These are phyloP conservation scores for Stephania japonica DNA, from an alignment of 164 flowering plant genomes.

Conservation along the genomic window DNA sequence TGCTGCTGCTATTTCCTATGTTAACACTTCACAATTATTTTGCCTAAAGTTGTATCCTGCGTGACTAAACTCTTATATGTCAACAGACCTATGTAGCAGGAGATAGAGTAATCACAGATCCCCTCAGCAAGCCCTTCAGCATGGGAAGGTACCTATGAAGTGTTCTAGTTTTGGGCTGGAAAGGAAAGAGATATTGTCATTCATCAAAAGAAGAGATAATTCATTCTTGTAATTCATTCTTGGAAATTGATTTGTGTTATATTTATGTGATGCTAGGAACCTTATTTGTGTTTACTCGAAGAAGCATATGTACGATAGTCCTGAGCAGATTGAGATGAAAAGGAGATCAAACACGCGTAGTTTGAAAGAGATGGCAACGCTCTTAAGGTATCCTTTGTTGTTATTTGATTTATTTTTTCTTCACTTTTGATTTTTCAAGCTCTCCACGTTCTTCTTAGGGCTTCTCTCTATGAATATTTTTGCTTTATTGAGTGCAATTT, in stretches of 20 bases:
- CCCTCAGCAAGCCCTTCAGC: conserved; percentile 97
- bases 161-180: not conserved
- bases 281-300: conserved; percentile 92
- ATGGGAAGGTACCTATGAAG: conserved; percentile 74
- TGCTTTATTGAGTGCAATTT: no score
- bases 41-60: conserved; percentile 6
- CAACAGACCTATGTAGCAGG: conserved; percentile 91
- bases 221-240: no score
- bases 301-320: conserved; percentile 87
- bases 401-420: no score
- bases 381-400: conserved; percentile 52
- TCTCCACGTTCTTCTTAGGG: no score
- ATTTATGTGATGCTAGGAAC: conserved; percentile 48
- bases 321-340: conserved; percentile 81
- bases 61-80: conserved; percentile 15
- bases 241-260: not conserved
- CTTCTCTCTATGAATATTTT: no score
- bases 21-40: conserved; percentile 4
- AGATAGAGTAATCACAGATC: conserved; percentile 89
- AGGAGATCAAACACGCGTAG: conserved; percentile 76
- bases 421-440: no score
- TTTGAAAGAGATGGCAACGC: conserved; percentile 86
- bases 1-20: conserved; percentile 1
- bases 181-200: not conserved
- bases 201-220: no score